Conservation (phyloP, 176 grass and related monocot species). For the Pharus latifolius region DNA sequence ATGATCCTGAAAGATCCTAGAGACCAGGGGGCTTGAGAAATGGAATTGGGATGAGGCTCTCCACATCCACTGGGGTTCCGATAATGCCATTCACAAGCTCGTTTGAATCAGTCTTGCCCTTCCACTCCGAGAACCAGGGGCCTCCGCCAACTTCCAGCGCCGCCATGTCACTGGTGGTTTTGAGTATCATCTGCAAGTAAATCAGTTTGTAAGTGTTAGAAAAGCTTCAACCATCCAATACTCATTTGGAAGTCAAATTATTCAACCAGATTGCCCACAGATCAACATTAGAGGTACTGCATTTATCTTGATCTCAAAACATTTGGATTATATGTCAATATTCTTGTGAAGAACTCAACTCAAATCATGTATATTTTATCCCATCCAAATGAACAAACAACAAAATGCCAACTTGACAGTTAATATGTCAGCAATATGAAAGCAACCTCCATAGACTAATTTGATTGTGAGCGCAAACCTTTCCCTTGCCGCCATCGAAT, state of each 20-base stretch:
- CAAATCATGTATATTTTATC: not conserved
- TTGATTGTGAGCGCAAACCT: slow-evolving; percentile 25
- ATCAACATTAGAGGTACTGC: too few relatives aligned
- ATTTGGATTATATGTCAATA: not conserved
- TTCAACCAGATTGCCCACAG: too few relatives aligned
- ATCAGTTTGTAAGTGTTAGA: not conserved
- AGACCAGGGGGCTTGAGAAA: slow-evolving; percentile 80
- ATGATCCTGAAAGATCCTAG: slow-evolving; percentile 1
- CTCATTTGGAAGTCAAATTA: too few relatives aligned
- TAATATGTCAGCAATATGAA: not conserved
- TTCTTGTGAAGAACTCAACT: not conserved
- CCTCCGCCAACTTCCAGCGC: slow-evolving; percentile 84
- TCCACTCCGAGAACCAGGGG: slow-evolving; percentile 84
- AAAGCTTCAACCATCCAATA: too few relatives aligned
- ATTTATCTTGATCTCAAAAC: not conserved
- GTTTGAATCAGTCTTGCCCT: slow-evolving; percentile 37
- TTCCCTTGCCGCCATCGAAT: slow-evolving; percentile 51
- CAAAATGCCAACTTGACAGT: not conserved
- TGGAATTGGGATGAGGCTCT: slow-evolving; percentile 52
- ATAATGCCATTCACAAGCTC: slow-evolving; percentile 46
- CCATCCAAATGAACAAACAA: not conserved
- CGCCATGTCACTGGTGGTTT: slow-evolving; percentile 75
- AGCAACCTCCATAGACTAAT: not conserved
- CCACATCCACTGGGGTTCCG: slow-evolving; percentile 42
- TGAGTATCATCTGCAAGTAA: slow-evolving; percentile 57